A percentile compares a stretch with the other conserved stretches of the same genome.
Evolutionary conservation across 805 yeast species (phyloP).

Genomic region (Alloascoidea hylecoeti): DNA sequence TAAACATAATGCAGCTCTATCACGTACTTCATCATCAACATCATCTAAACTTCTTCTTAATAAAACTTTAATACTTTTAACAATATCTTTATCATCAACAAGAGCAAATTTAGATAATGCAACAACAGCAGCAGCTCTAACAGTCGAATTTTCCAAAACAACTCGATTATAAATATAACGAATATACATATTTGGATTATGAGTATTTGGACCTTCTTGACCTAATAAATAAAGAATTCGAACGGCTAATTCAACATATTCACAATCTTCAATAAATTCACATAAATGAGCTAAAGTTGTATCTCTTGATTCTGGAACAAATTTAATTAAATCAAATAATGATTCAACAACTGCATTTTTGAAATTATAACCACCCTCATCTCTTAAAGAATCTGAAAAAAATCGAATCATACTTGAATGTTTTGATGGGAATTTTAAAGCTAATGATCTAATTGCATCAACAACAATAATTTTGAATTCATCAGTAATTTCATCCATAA

Average conservation of each 20-base stretch:
- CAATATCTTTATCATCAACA: constrained; percentile 48
- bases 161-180: constrained; percentile 96
- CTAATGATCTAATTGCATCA: constrained; percentile 86
- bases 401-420: constrained; percentile 72
- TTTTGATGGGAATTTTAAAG: constrained; percentile 86
- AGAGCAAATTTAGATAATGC: constrained; percentile 86
- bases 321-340: constrained; percentile 78
- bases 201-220: constrained; percentile 81
- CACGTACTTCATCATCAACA: constrained; percentile 94
- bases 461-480: constrained; percentile 91
- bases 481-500: constrained; percentile 89
- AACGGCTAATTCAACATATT: constrained; percentile 86
- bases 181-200: constrained; percentile 80
- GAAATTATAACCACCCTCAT: constrained; percentile 80
- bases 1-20: constrained; percentile 83
- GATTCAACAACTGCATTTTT: constrained; percentile 88
- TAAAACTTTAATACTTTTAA: constrained; percentile 61
- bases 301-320: constrained; percentile 73
- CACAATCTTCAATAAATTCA: constrained; percentile 97
- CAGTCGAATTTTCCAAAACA: constrained; percentile 88
- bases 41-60: constrained; percentile 77
- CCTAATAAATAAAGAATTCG: constrained; percentile 86
- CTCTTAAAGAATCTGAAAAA: constrained; percentile 71
- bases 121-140: constrained; percentile 90
- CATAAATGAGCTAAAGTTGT: constrained; percentile 77